A percentile compares a stretch with the other conserved stretches of the same genome.
phyloP scores from a whole-genome alignment of 352 stramenopile genomes.

The Phytophthora melonis region DNA sequence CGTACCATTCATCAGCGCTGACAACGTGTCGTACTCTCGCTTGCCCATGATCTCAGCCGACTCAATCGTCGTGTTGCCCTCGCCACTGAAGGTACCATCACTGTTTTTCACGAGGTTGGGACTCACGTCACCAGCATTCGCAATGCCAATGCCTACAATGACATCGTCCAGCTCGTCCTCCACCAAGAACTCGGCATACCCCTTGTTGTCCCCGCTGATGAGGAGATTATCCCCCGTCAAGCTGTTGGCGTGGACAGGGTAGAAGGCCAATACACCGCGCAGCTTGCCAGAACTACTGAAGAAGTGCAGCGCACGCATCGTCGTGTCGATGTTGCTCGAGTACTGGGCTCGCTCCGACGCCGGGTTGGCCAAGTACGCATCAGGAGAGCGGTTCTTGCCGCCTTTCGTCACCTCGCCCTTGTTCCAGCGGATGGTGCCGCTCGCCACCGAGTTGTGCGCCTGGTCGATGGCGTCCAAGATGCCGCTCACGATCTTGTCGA shows the following conservation, averaged over 20 bases:
- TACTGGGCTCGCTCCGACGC: slow-evolving; percentile 65
- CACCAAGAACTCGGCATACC: slow-evolving; percentile 32
- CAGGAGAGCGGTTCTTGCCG: slow-evolving; percentile 78
- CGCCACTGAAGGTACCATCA: slow-evolving; percentile 54
- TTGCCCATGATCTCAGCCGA: slow-evolving; percentile 55
- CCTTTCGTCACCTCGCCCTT: slow-evolving; percentile 42
- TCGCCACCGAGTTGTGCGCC: slow-evolving; percentile 64
- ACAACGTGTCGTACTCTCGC: slow-evolving; percentile 43
- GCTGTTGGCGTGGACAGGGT: slow-evolving; percentile 82
- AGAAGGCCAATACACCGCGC: slow-evolving; percentile 75
- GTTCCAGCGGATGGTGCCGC: slow-evolving; percentile 53
- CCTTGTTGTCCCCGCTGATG: slow-evolving; percentile 87
- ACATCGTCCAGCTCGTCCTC: slow-evolving; percentile 38
- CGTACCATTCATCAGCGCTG: slow-evolving; percentile 34
- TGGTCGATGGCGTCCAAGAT: slow-evolving; percentile 68
- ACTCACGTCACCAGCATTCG: slow-evolving; percentile 58
- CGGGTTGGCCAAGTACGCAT: slow-evolving; percentile 80
- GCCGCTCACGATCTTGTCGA: slow-evolving; percentile 71
- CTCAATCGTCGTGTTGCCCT: slow-evolving; percentile 46
- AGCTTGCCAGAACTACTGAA: slow-evolving; percentile 36
- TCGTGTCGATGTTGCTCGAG: slow-evolving; percentile 66
- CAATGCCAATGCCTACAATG: slow-evolving; percentile 50
- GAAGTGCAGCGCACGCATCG: slow-evolving; percentile 75
- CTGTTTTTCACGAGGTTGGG: slow-evolving; percentile 58
- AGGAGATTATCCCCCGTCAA: slow-evolving; percentile 52